Evolutionary conservation across 257 asterid genomes (phyloP), one percentile per base, ranked within the genome.

Genomic region (Rubia yunnanensis): DNA sequence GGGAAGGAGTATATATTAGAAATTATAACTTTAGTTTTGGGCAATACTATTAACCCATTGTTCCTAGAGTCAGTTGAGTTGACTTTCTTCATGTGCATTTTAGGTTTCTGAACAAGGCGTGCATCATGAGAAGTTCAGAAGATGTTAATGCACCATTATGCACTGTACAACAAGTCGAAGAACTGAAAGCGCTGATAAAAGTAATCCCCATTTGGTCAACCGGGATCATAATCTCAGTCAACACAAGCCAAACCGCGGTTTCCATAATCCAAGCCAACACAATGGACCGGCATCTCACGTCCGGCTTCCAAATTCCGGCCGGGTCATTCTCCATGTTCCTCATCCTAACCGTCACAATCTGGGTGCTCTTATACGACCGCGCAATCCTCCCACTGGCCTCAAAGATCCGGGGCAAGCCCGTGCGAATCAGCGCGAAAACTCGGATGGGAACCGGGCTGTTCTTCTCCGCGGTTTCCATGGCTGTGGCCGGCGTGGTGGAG

Each of bases 201-300:
- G 85, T 85, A 11, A 57, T 84, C 60, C 95, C 92, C 8, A 2
- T 87, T 14, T 87, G 95, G 95, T 87, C 95, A 0, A 81, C 95
- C 0, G 95, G 92, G 54, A 79, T 87, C 64, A 81, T 87, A 80
- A 27, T 83, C 13, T 75, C 86, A 4, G 66, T 87, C 41, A 87
- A 83, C 80, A 60, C 79, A 20, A 76, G 87, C 78, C 95, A 87
- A 30, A 74, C 55, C 50, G 41, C 92, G 3, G 80, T 79, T 36
- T 86, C 85, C 10, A 7, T 77, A n/a, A 75, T 87, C 58, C 95
- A 83, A 73, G 95, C 95, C 28, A 81, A 58, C 58, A 76, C 92
- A 9, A 85, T 87, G 92, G 66, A 85, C 23, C 70, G 95, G 46
- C 92, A 83, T 49, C 30, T 87, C 53, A 68, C 79, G 7, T 65